phyloP scores from a whole-genome alignment of 2,329 filamentous ascomycete genomes.

The Fusarium staphyleae region DNA sequence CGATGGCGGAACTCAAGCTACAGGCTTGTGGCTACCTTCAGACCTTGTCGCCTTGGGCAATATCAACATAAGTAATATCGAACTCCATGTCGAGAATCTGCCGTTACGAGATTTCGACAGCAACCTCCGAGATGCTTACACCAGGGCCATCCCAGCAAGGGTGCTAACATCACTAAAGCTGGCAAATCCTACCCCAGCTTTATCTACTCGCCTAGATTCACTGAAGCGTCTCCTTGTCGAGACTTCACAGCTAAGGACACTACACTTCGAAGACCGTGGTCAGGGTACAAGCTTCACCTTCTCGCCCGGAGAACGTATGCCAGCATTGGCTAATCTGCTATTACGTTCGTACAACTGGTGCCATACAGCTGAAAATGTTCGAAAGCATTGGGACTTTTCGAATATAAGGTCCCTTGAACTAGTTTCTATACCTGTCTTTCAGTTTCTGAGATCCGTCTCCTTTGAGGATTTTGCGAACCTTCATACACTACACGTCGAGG shows the following conservation, averaged over 20 bases:
- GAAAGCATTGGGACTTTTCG: conserved; percentile 56
- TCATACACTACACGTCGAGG: conserved; percentile 51
- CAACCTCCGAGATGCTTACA: conserved; percentile 47
- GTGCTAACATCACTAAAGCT: conserved; percentile 52
- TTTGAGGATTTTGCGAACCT: conserved; percentile 49
- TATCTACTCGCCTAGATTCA: conserved; percentile 50
- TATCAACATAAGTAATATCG: conserved; percentile 40
- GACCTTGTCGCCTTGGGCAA: conserved; percentile 48
- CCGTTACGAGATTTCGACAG: conserved; percentile 49
- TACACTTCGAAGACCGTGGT: conserved; percentile 55
- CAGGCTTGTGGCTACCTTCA: conserved; percentile 48
- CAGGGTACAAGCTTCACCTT: conserved; percentile 56
- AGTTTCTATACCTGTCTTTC: conserved; percentile 53
- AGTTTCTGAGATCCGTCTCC: conserved; percentile 53
- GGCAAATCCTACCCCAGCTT: conserved; percentile 48
- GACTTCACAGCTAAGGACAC: conserved; percentile 46
- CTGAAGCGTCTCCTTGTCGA: conserved; percentile 53
- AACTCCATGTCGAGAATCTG: conserved; percentile 51
- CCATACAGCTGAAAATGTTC: conserved; percentile 49
- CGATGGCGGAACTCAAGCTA: conserved; percentile 36
- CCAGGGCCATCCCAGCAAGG: conserved; percentile 49
- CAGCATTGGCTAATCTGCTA: conserved; percentile 50
- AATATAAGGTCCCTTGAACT: conserved; percentile 51
- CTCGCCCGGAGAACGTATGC: conserved; percentile 49
- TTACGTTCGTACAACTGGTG: conserved; percentile 59